Evolutionary conservation across 140 eudicot genomes (phyloP), one percentile per base, ranked within the genome.

Genomic region (Oenanthe javanica): DNA sequence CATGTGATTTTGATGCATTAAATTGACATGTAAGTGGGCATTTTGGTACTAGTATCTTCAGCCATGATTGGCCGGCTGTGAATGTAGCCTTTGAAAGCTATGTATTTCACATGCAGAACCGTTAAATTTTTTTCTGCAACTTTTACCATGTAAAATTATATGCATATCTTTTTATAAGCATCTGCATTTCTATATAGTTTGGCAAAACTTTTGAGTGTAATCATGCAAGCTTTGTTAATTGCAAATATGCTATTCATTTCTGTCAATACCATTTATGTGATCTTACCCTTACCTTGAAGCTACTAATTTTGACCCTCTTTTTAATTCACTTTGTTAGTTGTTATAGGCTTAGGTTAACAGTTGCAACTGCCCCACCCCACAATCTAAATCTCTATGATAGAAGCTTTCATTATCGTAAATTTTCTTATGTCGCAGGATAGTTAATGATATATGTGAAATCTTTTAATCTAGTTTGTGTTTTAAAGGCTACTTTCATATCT

Each of bases 171-270:
- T 48, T 18, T 63, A 18, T 72, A 21, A 74, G 42, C 54, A 75
- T 78, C 77, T 73, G 19, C 76, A 45, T 83, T 80, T 48, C 63
- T 81, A 79, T 50, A 49, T 80, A 74, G 74, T 59, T 75, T 52
- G 79, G 63, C 63, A 46, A 31, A 47, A 38, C 50, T 75, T 75
- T 69, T 75, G 79, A 81, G 84, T 42, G 51, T 80, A 23, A 79
- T 84, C 85, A 88, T 87, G 91, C 73, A 88, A 87, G 86, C 85
- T 70, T 86, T 82, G 64, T 82, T 84, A 84, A 82, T 87, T 86
- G 79, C 75, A 75, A 77, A 86, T 85, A 80, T 84, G 82, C 84
- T 84, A 81, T 82, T 79, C 4, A 81, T 84, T 83, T 81, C 81
- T 78, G 83, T 76, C 77, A 85, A 81, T 48, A 38, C 46, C 79